These are phyloP conservation scores for Byssoonygena ceratinophila DNA, from an alignment of 2,329 filamentous ascomycete genomes.

Conservation along the genomic window DNA sequence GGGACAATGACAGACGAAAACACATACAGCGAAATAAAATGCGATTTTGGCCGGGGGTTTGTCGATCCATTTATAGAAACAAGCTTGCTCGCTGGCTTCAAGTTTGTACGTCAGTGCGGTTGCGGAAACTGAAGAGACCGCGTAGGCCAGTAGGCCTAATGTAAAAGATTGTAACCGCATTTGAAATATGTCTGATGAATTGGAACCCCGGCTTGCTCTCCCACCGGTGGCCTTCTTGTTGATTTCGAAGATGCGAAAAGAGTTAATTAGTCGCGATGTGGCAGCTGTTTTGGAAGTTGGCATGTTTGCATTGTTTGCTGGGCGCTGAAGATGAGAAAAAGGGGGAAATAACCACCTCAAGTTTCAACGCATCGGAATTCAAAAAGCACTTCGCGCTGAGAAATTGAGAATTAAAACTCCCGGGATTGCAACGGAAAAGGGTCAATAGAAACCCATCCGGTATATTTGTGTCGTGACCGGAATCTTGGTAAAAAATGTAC, in stretches of 20 bases:
- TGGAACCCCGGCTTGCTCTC: neutral
- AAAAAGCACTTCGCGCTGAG: no score
- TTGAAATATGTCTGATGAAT: slow-evolving; percentile 13
- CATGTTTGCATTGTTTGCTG: slow-evolving; percentile 15
- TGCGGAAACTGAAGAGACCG: slow-evolving; percentile 61
- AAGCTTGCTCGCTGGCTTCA: slow-evolving; percentile 80
- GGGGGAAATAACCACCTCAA: neutral
- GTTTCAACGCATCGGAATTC: no score
- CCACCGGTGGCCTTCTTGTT: neutral
- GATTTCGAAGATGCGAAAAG: neutral
- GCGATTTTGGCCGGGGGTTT: slow-evolving; percentile 78
- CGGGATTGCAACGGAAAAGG: no score
- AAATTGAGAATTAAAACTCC: no score
- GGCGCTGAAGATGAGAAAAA: neutral
- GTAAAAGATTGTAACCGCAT: slow-evolving; percentile 58
- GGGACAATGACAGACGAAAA: slow-evolving; percentile 31
- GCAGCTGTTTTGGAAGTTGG: slow-evolving; percentile 10
- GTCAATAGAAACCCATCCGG: no score
- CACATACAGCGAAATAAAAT: slow-evolving; percentile 90
- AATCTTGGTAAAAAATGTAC: no score
- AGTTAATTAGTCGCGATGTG: neutral
- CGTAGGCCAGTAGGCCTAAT: slow-evolving; percentile 59
- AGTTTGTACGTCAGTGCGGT: slow-evolving; percentile 94
- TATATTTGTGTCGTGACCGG: no score
- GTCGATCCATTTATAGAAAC: slow-evolving; percentile 78